These are phyloP conservation scores for Fusarium hostae DNA, from an alignment of 2,329 filamentous ascomycete species.

Conservation along the genomic window DNA sequence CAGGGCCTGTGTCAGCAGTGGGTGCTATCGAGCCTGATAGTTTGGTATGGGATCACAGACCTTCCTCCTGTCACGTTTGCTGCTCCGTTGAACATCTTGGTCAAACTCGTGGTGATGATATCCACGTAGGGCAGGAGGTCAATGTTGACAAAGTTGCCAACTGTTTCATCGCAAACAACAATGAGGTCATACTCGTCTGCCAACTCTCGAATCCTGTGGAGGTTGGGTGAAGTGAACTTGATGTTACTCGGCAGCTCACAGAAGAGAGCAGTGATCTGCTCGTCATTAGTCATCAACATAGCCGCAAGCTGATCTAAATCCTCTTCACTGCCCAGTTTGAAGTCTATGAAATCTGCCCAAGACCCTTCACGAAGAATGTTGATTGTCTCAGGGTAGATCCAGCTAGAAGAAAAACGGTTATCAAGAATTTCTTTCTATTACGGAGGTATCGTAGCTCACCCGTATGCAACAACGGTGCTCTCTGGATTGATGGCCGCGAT, in stretches of 20 bases:
- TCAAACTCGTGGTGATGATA: not conserved
- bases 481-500: not conserved
- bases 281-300: not conserved
- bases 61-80: not conserved
- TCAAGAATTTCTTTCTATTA: fast-evolving
- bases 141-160: not conserved
- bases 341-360: not conserved
- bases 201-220: not conserved
- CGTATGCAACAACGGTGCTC: not conserved
- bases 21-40: not conserved
- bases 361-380: not conserved
- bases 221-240: not conserved
- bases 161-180: not conserved
- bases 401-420: not conserved
- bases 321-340: not conserved
- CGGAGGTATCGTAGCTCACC: not conserved
- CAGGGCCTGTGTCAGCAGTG: too few relatives aligned
- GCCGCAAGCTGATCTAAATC: not conserved
- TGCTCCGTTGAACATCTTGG: not conserved
- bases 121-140: not conserved
- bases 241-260: not conserved
- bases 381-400: not conserved
- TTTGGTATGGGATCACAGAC: not conserved
- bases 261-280: fast-evolving
- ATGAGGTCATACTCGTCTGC: not conserved